Conservation (phyloP, 2,329 filamentous ascomycete genomes). For the Monilinia polystroma region DNA sequence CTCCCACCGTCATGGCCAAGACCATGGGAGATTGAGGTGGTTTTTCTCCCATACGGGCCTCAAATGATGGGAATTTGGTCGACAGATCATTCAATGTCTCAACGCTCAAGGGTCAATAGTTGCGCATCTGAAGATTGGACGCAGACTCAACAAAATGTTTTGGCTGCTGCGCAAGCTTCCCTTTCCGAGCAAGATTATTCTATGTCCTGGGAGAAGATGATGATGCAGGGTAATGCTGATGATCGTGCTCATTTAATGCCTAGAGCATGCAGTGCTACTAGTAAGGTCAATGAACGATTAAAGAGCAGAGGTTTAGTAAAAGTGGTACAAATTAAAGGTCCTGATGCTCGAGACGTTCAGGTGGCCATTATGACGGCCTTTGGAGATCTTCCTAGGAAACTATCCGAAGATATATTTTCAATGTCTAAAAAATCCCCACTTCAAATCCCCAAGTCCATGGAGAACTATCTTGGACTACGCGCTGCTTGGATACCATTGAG, state of each 20-base stretch:
- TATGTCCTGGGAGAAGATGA: slow-evolving; percentile 34
- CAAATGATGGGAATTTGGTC: slow-evolving; percentile 55
- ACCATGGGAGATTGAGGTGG: slow-evolving; percentile 74
- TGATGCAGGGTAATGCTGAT: background rate
- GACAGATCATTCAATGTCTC: slow-evolving; percentile 43
- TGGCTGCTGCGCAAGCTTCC: slow-evolving; percentile 35
- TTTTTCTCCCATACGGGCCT: slow-evolving; percentile 68
- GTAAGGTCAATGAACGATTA: slow-evolving; percentile 67
- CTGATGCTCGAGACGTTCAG: slow-evolving; percentile 67
- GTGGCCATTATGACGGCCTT: slow-evolving; percentile 63
- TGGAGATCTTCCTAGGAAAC: slow-evolving; percentile 50
- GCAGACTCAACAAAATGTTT: slow-evolving; percentile 39
- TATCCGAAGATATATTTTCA: slow-evolving; percentile 34
- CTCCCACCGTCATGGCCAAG: slow-evolving; percentile 57
- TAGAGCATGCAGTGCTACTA: slow-evolving; percentile 63
- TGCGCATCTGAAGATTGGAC: slow-evolving; percentile 50
- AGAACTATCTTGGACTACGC: slow-evolving; percentile 52
- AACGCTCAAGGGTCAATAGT: slow-evolving; percentile 40
- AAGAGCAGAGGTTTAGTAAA: slow-evolving; percentile 70
- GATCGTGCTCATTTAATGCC: slow-evolving; percentile 45
- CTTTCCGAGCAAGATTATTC: slow-evolving; percentile 33
- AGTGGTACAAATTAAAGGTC: slow-evolving; percentile 58
- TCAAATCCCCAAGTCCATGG: slow-evolving; percentile 29
- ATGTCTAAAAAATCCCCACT: slow-evolving; percentile 28
- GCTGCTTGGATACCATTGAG: slow-evolving; percentile 73